phyloP scores from a whole-genome alignment of 352 stramenopile species.

The Pythium vanterpoolii region DNA sequence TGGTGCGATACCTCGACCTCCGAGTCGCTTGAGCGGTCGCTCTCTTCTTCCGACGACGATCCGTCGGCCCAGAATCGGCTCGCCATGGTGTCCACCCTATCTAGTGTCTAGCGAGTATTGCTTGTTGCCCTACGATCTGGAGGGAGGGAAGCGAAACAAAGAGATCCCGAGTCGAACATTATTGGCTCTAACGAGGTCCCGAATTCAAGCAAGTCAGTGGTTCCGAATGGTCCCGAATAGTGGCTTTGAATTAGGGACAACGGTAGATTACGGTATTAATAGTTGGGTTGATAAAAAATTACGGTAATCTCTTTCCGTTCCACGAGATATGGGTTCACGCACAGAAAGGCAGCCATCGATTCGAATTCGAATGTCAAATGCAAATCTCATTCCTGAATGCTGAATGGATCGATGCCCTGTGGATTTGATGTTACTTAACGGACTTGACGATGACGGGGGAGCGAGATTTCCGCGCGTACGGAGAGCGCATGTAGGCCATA shows the following conservation, averaged over 20 bases:
- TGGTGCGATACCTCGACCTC: constrained; percentile 74
- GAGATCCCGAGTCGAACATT: constrained; percentile 2
- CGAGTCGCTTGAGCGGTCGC: constrained; percentile 68
- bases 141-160: neutral
- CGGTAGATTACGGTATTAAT: neutral
- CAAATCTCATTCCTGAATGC: no score
- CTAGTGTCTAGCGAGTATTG: neutral
- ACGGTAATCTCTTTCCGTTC: neutral
- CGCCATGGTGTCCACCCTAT: constrained; percentile 41
- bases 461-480: constrained; percentile 13
- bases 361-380: neutral
- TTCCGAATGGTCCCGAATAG: constrained; percentile 11
- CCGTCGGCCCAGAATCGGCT: constrained; percentile 83
- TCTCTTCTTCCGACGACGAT: constrained; percentile 79
- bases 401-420: neutral
- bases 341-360: neutral
- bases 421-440: constrained; percentile 4
- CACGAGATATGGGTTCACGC: neutral
- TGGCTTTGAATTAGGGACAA: neutral
- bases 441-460: constrained; percentile 9
- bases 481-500: constrained; percentile 57
- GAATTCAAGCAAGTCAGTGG: neutral
- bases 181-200: constrained; percentile 27
- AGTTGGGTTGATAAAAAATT: neutral
- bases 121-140: neutral